These are phyloP conservation scores for Endogone sp. DNA, from an alignment of 192 early-diverging fungal genomes.

Conservation along the genomic window DNA sequence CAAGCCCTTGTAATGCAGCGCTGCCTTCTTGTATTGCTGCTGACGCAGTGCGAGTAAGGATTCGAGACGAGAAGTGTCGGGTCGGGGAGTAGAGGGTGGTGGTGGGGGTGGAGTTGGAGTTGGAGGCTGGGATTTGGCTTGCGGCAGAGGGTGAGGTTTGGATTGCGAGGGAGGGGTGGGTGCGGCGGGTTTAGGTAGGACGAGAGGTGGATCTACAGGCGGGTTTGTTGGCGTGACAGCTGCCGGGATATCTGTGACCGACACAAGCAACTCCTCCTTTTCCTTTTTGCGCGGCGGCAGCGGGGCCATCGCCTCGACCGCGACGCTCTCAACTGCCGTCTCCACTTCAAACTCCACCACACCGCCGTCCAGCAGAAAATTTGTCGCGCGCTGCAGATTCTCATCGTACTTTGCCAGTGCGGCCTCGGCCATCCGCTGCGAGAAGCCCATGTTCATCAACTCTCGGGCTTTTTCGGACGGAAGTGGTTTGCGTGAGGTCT, in stretches of 20 bases:
- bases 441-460: constrained; percentile 72
- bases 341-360: neutral
- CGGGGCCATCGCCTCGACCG: neutral
- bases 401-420: constrained; percentile 70
- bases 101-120: constrained; percentile 8
- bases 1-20: constrained; percentile 47
- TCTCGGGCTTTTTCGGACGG: constrained; percentile 31
- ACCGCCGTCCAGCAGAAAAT: constrained; percentile 61
- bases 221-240: neutral
- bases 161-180: neutral
- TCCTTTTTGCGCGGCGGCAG: neutral
- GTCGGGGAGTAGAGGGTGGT: neutral
- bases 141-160: neutral
- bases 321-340: neutral
- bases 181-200: constrained; percentile 6
- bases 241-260: too few relatives aligned
- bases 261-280: neutral
- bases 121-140: constrained; percentile 3
- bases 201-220: neutral
- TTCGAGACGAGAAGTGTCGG: neutral
- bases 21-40: constrained; percentile 59
- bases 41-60: constrained; percentile 13
- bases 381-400: constrained; percentile 69
- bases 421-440: constrained; percentile 56
- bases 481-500: neutral